Percentiles rank a stretch among this genome's conserved stretches.
Evolutionary conservation across 805 yeast genomes (phyloP).

Genomic region (Zygoascus biomembranicola): DNA sequence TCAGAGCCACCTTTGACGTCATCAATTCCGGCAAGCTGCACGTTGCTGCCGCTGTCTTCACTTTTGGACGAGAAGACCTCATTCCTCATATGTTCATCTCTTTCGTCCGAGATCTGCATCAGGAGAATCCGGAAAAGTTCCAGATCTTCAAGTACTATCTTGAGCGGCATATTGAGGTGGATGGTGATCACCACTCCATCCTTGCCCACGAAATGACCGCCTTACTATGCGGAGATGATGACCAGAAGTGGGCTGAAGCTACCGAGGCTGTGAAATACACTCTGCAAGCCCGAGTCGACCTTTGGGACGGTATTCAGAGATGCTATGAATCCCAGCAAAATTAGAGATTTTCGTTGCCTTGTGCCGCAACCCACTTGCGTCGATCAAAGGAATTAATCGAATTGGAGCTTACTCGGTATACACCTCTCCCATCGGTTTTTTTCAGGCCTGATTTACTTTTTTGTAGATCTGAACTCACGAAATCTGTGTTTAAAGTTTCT

Average conservation of each 20-base stretch:
- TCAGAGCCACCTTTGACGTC: conserved; percentile 12
- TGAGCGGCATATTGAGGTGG: conserved; percentile 19
- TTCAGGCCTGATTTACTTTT: neutral
- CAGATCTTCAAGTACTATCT: conserved; percentile 18
- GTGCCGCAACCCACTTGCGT: neutral
- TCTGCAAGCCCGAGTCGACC: conserved; percentile 13
- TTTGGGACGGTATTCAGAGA: conserved; percentile 16
- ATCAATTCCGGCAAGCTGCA: conserved; percentile 13
- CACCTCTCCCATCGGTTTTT: neutral
- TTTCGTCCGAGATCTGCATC: conserved; percentile 14
- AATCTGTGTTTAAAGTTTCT: neutral
- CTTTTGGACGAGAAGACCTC: conserved; percentile 17
- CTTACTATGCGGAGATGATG: conserved; percentile 16
- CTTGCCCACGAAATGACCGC: conserved; percentile 18
- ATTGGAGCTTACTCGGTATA: neutral
- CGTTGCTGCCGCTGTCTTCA: conserved; percentile 18
- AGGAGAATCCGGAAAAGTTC: conserved; percentile 16
- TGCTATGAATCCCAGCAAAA: neutral
- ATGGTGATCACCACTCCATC: conserved; percentile 18
- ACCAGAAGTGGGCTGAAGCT: conserved; percentile 16
- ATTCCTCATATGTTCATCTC: conserved; percentile 19
- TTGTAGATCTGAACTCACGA: neutral
- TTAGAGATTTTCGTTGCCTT: neutral
- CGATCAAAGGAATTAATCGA: neutral
- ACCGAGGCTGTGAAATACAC: conserved; percentile 14